Base-by-base conservation (phyloP, 805 yeast species). In the Jamesozyma jinghongensis region DNA sequence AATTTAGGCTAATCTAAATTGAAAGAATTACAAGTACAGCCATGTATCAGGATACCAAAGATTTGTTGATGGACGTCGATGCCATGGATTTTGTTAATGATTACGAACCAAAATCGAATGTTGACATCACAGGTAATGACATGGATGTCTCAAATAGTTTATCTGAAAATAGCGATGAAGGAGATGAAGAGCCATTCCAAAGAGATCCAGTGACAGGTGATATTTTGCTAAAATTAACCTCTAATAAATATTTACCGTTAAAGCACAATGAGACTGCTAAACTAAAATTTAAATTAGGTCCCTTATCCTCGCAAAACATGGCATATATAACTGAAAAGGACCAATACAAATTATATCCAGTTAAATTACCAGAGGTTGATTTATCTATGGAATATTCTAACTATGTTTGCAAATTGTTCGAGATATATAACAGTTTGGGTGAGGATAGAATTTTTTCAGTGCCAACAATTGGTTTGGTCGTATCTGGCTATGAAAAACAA, bases 391-490 rank as follows among this genome's bases (percentile, higher is more conserved):
- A 61, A 18, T 79, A 72, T 49, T 51, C 63, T 2, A 55, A 67
- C 10, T 81, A 75, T 47, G 67, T 77, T 31, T 70, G 70, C 22
- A 55, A 66, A 8, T 50, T 75, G 12, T 82, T 72, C 56, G 73
- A 74, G 45, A 63, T 71, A 3, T 70, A 79, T 46, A 78, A 77
- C 47, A 62, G 67, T 2, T 48, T 74, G 19, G 69, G 75, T 14
- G 63, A 66, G n/a, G 66, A 71, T 42, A 63, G 64, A 38, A 47
- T 61, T 20, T 73, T 65, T 47, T 61, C 68, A 17, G 59, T 61
- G 3, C 69, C 68, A 11, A 62, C 68, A 0, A 59, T 67, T 22
- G 72, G 72, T 14, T 51, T 67, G 5, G 59, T 59, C 38, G 66
- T 56, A 50, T 49, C 61, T 25, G 49, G 53, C 34, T 59, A 57